Evolutionary conservation across 2,329 filamentous ascomycete species (phyloP).

Genomic region (Pseudogymnoascus sp.): DNA sequence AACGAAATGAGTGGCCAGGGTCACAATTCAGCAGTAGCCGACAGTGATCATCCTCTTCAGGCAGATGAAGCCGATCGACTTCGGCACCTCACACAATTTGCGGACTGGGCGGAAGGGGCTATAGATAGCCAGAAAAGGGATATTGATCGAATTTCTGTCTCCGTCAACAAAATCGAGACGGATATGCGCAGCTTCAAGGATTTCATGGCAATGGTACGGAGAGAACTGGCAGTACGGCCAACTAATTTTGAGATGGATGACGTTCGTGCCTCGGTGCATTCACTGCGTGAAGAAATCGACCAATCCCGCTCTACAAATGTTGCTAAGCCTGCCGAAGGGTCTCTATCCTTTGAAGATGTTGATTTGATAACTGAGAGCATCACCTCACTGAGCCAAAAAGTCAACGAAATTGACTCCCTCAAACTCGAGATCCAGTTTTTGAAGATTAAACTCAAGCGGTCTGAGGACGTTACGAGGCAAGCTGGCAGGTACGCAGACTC

Average conservation of each 20-base stretch:
- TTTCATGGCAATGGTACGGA: slow-evolving; percentile 24
- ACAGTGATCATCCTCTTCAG: not conserved
- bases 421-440: slow-evolving; percentile 19
- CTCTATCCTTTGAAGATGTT: slow-evolving; percentile 11
- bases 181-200: slow-evolving; percentile 23
- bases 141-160: slow-evolving; percentile 24
- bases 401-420: slow-evolving; percentile 21
- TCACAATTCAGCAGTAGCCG: not conserved
- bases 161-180: slow-evolving; percentile 20
- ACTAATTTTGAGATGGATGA: slow-evolving; percentile 8
- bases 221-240: slow-evolving; percentile 13
- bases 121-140: slow-evolving; percentile 23
- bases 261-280: slow-evolving; percentile 10
- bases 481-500: not conserved
- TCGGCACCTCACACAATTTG: slow-evolving; percentile 15
- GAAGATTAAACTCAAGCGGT: slow-evolving; percentile 13
- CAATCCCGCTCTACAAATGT: slow-evolving; percentile 10
- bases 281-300: slow-evolving; percentile 10
- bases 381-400: slow-evolving; percentile 17
- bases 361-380: slow-evolving; percentile 19
- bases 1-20: not conserved
- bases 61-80: slow-evolving; percentile 7
- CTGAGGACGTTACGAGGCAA: slow-evolving; percentile 12
- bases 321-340: not conserved
- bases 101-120: slow-evolving; percentile 19